These are phyloP conservation scores for Piloderma croceum DNA, from an alignment of 768 basidiomycete genomes.

Conservation along the genomic window DNA sequence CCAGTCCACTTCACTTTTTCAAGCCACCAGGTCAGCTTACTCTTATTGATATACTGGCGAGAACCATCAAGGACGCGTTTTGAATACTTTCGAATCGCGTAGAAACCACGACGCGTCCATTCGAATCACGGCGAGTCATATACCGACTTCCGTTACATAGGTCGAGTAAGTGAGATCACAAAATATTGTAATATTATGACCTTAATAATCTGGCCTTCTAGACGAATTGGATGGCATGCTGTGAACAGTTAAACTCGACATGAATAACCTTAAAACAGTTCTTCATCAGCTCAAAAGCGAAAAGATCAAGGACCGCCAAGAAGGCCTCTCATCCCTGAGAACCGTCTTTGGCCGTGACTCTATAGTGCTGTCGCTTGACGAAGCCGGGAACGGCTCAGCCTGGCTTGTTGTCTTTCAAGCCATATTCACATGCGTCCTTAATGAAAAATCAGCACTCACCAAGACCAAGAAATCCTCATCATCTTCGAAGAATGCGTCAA, in stretches of 20 bases:
- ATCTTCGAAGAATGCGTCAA: conserved; percentile 32
- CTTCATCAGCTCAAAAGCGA: conserved; percentile 51
- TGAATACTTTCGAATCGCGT: neutral
- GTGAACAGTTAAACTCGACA: conserved; percentile 8
- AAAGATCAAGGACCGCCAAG: conserved; percentile 66
- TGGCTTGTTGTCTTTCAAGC: conserved; percentile 73
- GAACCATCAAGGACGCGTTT: neutral
- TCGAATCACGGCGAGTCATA: no score
- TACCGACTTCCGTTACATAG: no score
- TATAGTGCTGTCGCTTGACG: conserved; percentile 37
- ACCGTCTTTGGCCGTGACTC: conserved; percentile 45
- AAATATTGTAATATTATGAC: neutral
- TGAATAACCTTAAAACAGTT: conserved; percentile 42
- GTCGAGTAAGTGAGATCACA: no score
- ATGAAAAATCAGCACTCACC: conserved; percentile 49
- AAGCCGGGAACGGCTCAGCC: conserved; percentile 31
- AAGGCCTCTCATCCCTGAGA: conserved; percentile 51
- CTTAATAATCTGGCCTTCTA: neutral
- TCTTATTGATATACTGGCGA: neutral
- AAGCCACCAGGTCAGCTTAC: neutral
- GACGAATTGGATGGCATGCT: neutral
- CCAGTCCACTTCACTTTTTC: neutral
- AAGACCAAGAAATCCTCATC: conserved; percentile 39
- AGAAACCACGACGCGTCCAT: conserved; percentile 1
- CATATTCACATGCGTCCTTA: conserved; percentile 59